Evolutionary conservation across 768 basidiomycete species (phyloP).

Genomic region (Leccinum obscurum): DNA sequence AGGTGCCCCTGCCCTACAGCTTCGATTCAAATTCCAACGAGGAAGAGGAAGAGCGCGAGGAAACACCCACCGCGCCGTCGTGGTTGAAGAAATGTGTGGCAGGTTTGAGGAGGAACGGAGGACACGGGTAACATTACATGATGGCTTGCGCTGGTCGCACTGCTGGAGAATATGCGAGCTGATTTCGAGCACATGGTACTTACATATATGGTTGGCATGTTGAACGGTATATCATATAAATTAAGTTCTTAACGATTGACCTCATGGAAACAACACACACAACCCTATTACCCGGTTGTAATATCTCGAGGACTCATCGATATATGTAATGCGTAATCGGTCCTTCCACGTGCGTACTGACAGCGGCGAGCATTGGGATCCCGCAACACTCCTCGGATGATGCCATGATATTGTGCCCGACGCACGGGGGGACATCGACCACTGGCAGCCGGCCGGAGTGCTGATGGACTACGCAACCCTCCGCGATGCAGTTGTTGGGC

Average conservation of each 20-base stretch:
- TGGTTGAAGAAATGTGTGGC: neutral
- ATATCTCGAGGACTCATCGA: neutral
- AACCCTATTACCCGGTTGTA: neutral
- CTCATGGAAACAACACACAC: neutral
- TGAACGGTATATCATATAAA: neutral
- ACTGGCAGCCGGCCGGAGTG: neutral
- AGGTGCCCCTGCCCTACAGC: constrained; percentile 76
- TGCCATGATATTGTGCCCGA: neutral
- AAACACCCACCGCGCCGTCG: neutral
- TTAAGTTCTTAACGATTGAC: neutral
- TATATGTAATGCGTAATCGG: neutral
- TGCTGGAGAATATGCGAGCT: neutral
- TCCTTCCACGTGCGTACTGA: neutral
- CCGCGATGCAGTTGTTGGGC: neutral
- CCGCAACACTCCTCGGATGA: neutral
- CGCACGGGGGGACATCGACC: neutral
- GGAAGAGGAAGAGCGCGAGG: constrained; percentile 48
- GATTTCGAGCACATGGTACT: neutral
- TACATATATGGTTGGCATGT: neutral
- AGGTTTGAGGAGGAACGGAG: neutral
- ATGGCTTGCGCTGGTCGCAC: neutral
- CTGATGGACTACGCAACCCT: neutral
- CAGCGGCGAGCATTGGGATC: neutral
- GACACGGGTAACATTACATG: constrained; percentile 3
- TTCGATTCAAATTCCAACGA: constrained; percentile 50